A percentile compares a stretch with the other conserved stretches of the same genome.
Evolutionary conservation across 352 stramenopile species (phyloP).

Genomic region (Phytophthora brassicae): DNA sequence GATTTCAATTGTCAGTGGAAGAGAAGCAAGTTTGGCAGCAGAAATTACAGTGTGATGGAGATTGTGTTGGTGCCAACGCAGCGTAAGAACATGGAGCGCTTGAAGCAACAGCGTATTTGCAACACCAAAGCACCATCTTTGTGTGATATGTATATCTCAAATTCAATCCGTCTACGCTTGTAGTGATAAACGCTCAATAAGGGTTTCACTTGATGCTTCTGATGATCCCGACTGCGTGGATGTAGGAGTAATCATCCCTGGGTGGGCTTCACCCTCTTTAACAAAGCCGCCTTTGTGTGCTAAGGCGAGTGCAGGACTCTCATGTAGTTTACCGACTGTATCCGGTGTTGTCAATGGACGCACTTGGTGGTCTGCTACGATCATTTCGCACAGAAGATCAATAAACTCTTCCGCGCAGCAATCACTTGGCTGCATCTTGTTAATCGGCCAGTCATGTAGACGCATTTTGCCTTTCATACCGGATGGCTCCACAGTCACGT

Average conservation of each 20-base stretch:
- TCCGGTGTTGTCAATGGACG: constrained; percentile 28
- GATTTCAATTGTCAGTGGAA: constrained; percentile 35
- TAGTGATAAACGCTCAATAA: constrained; percentile 12
- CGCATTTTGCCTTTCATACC: constrained; percentile 70
- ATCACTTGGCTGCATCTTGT: constrained; percentile 72
- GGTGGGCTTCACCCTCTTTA: no score
- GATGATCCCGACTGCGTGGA: constrained; percentile 25
- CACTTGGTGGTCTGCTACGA: constrained; percentile 60
- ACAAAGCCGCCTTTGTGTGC: constrained; percentile 21
- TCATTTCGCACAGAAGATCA: constrained; percentile 68
- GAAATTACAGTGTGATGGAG: not conserved
- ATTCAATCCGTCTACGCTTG: constrained; percentile 26
- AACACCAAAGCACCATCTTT: no score
- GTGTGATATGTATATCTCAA: no score
- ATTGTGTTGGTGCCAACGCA: not conserved
- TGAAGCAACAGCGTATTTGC: no score
- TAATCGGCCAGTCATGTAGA: constrained; percentile 81
- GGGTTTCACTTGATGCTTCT: constrained; percentile 15
- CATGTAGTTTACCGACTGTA: constrained; percentile 17
- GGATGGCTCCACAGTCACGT: constrained; percentile 61
- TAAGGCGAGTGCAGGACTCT: constrained; percentile 26
- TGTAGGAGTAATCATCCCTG: constrained; percentile 19
- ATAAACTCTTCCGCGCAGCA: constrained; percentile 74
- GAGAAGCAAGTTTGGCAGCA: constrained; percentile 2
- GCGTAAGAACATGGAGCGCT: no score